phyloP scores from a whole-genome alignment of 257 asterid genomes.

The Solanum etuberosum region DNA sequence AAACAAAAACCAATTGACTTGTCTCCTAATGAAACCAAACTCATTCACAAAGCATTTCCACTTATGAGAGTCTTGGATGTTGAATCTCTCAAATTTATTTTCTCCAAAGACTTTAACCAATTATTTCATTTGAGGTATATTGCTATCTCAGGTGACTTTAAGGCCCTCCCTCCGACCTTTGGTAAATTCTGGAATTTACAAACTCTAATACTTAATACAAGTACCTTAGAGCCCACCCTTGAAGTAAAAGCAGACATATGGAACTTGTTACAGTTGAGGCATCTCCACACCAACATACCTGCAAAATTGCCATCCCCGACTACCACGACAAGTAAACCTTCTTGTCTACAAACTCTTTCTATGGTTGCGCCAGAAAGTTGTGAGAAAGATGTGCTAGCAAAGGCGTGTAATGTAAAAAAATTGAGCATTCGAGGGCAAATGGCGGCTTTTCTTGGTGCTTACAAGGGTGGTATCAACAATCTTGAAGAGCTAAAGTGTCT shows the following conservation, averaged over 20 bases:
- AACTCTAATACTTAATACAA: not conserved
- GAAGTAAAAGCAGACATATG: not conserved
- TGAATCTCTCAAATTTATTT: not conserved
- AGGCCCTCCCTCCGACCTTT: not conserved
- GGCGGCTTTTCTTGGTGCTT: conserved; percentile 14
- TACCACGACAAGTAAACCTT: conserved; percentile 4
- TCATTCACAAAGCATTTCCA: not conserved
- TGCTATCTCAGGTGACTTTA: not conserved
- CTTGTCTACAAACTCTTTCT: conserved; percentile 41
- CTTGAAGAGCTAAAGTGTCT: conserved; percentile 24
- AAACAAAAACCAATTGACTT: not conserved
- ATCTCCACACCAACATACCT: conserved; percentile 19
- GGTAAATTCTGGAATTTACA: not conserved
- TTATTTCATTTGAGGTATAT: not conserved
- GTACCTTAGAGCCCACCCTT: not conserved
- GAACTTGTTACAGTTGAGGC: not conserved
- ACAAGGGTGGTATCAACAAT: conserved; percentile 24
- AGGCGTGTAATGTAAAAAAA: conserved; percentile 31
- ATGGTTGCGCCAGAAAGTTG: conserved; percentile 55
- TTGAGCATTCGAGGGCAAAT: conserved; percentile 44
- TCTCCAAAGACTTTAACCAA: not conserved
- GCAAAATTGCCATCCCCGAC: conserved; percentile 22
- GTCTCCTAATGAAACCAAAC: not conserved
- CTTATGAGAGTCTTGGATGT: not conserved
- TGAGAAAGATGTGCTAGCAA: conserved; percentile 38